A percentile compares a stretch with the other conserved stretches of the same genome.
Evolutionary conservation across 352 stramenopile species (phyloP).

Genomic region (Globisporangium canariense): DNA sequence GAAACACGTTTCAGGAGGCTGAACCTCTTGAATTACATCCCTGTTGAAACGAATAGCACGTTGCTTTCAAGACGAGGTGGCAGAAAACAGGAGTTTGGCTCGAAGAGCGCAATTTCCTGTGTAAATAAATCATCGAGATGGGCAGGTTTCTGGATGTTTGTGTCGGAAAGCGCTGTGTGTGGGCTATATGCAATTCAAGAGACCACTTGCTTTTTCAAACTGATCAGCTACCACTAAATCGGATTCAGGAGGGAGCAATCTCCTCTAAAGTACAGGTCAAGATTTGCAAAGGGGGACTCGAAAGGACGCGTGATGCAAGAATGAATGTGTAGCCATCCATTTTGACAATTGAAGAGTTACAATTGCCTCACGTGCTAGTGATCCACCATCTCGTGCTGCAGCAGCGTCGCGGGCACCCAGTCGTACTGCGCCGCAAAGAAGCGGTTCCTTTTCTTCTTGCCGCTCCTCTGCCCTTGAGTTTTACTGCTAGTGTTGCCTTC

Average conservation of each 20-base stretch:
- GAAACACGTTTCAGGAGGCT: not conserved
- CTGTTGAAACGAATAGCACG: not conserved
- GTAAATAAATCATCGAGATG: too few relatives aligned
- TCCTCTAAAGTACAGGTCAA: not conserved
- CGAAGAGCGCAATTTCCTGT: too few relatives aligned
- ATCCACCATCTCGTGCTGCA: constrained; percentile 23
- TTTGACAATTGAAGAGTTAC: not conserved
- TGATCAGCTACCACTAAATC: not conserved
- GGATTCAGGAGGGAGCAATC: not conserved
- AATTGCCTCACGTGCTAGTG: not conserved
- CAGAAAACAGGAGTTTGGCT: too few relatives aligned
- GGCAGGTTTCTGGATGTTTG: too few relatives aligned
- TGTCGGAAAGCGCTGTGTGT: not conserved
- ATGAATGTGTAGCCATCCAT: constrained; percentile 4
- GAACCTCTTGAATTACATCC: not conserved
- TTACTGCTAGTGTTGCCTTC: constrained; percentile 14
- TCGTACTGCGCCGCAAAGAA: constrained; percentile 46
- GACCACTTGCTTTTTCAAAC: not conserved
- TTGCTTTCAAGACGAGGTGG: not conserved
- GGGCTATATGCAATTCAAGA: not conserved
- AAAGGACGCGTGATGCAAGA: not conserved
- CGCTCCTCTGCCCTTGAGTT: constrained; percentile 13
- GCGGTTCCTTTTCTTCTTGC: constrained; percentile 16
- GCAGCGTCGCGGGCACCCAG: constrained; percentile 47
- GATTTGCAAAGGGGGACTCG: not conserved